A percentile compares a stretch with the other conserved stretches of the same genome.
These are phyloP conservation scores for Ustilago esculenta DNA, from an alignment of 1,284 basidiomycete genomes.

Conservation along the genomic window DNA sequence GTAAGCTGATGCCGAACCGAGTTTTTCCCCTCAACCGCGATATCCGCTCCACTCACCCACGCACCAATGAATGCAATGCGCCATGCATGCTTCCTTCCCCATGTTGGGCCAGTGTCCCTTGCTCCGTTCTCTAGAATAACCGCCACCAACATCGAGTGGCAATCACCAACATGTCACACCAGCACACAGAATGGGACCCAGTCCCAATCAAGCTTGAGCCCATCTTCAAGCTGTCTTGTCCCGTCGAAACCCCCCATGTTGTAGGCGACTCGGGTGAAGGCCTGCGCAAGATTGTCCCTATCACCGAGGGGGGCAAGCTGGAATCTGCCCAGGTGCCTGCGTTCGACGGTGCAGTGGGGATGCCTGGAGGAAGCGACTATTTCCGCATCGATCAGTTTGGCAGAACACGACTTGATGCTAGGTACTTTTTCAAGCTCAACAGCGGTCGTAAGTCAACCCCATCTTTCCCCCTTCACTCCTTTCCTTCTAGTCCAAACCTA, in stretches of 20 bases:
- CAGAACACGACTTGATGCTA: constrained; percentile 34
- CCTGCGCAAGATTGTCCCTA: constrained; percentile 35
- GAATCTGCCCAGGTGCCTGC: constrained; percentile 13
- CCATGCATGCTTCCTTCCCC: too few species aligned
- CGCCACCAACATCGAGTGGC: not conserved
- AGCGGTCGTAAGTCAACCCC: constrained; percentile 15
- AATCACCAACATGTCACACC: not conserved
- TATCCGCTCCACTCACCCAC: constrained; percentile 13
- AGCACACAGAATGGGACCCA: constrained; percentile 13
- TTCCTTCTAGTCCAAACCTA: not conserved
- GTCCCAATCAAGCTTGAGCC: constrained; percentile 8
- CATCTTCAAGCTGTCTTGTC: constrained; percentile 21
- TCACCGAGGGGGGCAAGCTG: constrained; percentile 18
- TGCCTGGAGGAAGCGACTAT: constrained; percentile 35
- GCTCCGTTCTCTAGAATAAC: too few species aligned
- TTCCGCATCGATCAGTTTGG: constrained; percentile 30
- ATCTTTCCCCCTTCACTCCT: not conserved
- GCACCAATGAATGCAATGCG: too few species aligned
- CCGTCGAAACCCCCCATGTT: constrained; percentile 10
- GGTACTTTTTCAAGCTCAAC: constrained; percentile 34
- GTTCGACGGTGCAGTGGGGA: constrained; percentile 18
- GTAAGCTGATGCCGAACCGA: too few species aligned
- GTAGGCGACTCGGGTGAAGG: constrained; percentile 36
- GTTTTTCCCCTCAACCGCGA: too few species aligned
- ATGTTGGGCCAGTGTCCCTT: too few species aligned